Evolutionary conservation across 2,329 filamentous ascomycete genomes (phyloP), one percentile per base, ranked within the genome.

Genomic region (Atkinsonella texensis): DNA sequence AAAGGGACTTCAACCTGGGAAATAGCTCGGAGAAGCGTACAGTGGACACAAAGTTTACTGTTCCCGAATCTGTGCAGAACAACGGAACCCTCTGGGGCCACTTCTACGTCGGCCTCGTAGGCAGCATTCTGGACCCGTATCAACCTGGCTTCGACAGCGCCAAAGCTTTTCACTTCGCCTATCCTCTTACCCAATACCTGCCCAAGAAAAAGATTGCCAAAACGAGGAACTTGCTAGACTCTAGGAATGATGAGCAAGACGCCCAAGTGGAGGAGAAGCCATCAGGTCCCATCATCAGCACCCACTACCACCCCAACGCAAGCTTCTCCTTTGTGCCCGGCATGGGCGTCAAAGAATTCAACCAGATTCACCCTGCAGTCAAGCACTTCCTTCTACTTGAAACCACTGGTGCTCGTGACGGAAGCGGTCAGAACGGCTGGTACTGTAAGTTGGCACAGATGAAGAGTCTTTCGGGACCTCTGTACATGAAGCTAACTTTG

Each of bases 31-130:
- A 97, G 61, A 84, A 78, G 62, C 81, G 93, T 52, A 76, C 84
- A 51, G 77, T 90, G 53, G 83, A 91, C 58, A 87, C 86, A 7
- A 83, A 75, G 39, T 89, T 98, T 63, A 70, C 75, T 3, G 82
- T 97, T 4, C 91, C 93, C 2, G 74, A 75, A 55, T 75, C 80
- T 42, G 89, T 95, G 0, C 90, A 96, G 73, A 78, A 89, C 58
- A 97, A 97, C 65, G 89, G 88, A 35, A 96, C 91, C 1, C 77
- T 98, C 10, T 96, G 88, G 83, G 91, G 87, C 2, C 93, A 98
- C 67, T 94, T 97, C 68, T 95, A 89, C 61, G 74, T 97, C 54
- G 88, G 82, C 11, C 79, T 95, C 57, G 72, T 82, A 10, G 91
- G 90, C 50, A 79, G 80, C 53, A 75, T 79, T 52, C 72, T 95